Evolutionary conservation across 192 early-diverging fungal species (phyloP), one percentile per base, ranked within the genome.

Genomic region (Haplosporangium gracile): DNA sequence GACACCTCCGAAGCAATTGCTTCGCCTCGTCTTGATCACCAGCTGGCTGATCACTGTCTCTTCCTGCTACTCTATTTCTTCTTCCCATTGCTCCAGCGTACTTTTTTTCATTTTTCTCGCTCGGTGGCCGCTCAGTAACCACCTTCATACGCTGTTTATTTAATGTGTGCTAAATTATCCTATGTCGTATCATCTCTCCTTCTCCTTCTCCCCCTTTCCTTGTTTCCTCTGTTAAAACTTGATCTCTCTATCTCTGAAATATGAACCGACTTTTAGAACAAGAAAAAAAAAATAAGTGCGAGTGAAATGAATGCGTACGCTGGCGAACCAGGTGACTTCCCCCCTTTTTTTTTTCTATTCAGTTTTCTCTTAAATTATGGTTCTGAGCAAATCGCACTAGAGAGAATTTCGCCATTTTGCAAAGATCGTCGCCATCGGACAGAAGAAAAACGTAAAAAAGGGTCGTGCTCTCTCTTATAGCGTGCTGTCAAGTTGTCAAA

Each of bases 321-420:
- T 13, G 29, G 6, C 55, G 13, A 63, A 10, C 60, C 60, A 63
- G 60, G 26, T 65, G 60, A 32, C 29, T 32, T 9, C 32, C 26
- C 57, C 57, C 18, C 49, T 20, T 18, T 18, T 51, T 22, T 20
- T 32, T 65, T 65, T 65, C 2, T 60, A 60, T 11, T n/a, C n/a
- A 60, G 10, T 65, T 13, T 32, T 32, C 7, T 65, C 20, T 51
- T 51, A 20, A 20, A 32, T 65, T 65, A 65, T 32, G n/a, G 29
- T 26, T 65, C 60, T 29, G 60, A 65, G 60, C 29, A 34, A 65
- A 65, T 65, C 60, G 60, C 29, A 32, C 60, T 65, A 65, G 60
- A 65, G 60, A 32, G 10, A 65, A 65, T 65, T 65, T 65, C 60
- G 60, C 10, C 60, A 65, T 65, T 65, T 65, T 65, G 60, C 60